Evolutionary conservation across 495 filamentous ascomycete genomes (phyloP), one percentile per base, ranked within the genome.

Genomic region (Thermothielavioides terrestris): DNA sequence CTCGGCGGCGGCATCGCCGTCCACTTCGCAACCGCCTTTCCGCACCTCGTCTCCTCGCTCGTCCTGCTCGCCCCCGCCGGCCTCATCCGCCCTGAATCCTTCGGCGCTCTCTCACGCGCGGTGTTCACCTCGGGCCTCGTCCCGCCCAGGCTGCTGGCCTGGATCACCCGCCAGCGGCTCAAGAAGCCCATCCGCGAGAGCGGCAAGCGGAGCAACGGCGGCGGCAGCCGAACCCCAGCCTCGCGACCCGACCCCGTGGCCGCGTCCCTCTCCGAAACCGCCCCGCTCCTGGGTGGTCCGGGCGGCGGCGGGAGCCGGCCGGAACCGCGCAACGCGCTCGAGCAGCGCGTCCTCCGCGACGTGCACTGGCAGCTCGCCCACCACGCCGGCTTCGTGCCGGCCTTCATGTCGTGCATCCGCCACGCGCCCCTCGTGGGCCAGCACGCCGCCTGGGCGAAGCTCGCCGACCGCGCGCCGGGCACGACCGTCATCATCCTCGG

Each of bases 1-100:
- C 74, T 97, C 1, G 89, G 90, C 22, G 91, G 90, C 39, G 83
- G 84, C 30, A 81, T 95, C 39, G 74, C 78, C 10, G 81, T 82
- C 9, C 72, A 79, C n/a, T 94, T 95, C 57, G 80, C 86, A 1
- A 72, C 75, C 8, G 73, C 77, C 49, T 88, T 91, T 59, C 83
- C 86, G 0, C 62, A 79, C 18, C 66, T 88, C 7, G 61, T 95
- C 11, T 72, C 71, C 10, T 76, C 76, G 5, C 67, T 95, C 9
- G 72, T 87, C 6, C 76, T 97, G 25, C 69, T 95, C 28, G 86
- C 88, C 0, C 84, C 87, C 0, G 67, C 80, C 2, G 91, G 90
- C 0, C 67, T 92, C 27, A 74, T 94, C 38, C 76, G 85, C 26
- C 61, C 77, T 2, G 67, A 75, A n/a, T 82, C 81, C 52, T 77